Percentiles rank a stretch among this genome's conserved stretches.
Conservation (phyloP, 345 rosid genomes). For the Citrus unshiu region DNA sequence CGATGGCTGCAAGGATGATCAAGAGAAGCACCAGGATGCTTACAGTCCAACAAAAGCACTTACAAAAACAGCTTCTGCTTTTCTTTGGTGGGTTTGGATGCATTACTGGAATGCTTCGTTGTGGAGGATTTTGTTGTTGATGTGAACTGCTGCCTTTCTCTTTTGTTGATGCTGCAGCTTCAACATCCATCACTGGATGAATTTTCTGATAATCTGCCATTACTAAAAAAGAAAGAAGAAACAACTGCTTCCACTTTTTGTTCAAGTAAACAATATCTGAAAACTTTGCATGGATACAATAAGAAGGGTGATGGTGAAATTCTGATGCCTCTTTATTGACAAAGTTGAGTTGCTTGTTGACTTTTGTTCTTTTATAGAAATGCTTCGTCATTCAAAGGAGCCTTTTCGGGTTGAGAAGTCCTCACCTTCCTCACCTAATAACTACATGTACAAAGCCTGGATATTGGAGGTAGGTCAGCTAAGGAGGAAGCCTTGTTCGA, state of each 20-base stretch:
- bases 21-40: conserved; percentile 40
- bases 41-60: conserved; percentile 57
- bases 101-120: conserved; percentile 18
- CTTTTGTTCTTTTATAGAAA: not conserved
- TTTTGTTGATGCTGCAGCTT: not conserved
- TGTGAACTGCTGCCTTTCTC: not conserved
- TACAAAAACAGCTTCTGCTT: conserved; percentile 48
- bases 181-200: conserved; percentile 2
- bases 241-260: not conserved
- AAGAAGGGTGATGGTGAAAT: not conserved
- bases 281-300: conserved; percentile 6
- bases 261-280: not conserved
- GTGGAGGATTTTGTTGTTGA: conserved; percentile 12
- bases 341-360: conserved; percentile 6
- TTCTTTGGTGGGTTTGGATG: conserved; percentile 20
- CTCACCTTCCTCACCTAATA: conserved; percentile 56
- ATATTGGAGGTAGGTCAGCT: conserved; percentile 49
- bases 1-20: conserved; percentile 38
- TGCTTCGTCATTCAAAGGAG: not conserved
- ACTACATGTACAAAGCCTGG: conserved; percentile 5
- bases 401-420: conserved; percentile 6
- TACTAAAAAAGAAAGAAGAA: too few relatives aligned
- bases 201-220: conserved; percentile 16
- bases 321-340: not conserved
- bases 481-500: conserved; percentile 1